Evolutionary conservation across 345 rosid species (phyloP), one percentile per base, ranked within the genome.

Genomic region (Bruguiera parviflora): DNA sequence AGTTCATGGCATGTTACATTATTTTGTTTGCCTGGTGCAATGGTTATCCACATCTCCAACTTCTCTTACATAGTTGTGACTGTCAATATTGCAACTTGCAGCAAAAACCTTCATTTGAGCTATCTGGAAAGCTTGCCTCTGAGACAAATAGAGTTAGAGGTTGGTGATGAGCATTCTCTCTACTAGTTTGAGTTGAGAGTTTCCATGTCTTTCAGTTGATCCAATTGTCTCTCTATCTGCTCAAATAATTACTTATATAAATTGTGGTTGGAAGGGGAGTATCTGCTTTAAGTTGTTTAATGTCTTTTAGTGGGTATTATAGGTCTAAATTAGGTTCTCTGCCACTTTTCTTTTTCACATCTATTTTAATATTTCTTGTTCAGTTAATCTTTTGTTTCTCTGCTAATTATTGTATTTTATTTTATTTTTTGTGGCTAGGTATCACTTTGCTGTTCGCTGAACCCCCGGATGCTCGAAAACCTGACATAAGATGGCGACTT

Each of bases 51-150:
- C 73, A 20, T 63, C 5, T 28, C 35, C 78, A 31, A 70, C 32
- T 59, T 49, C 28, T 68, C 15, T 71, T 71, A 11, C 51, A 66
- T 60, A 18, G 8, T 64, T 65, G 8, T 66, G 68, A 75, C 60
- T 2, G 10, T 53, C 53, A 20, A 51, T 32, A 24, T 73, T 55
- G 61, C 71, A 71, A 80, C 61, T 63, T 84, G 71, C 91, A 94
- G 97, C 84, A 87, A 78, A 77, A 91, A 72, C 97, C 98, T 49
- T 86, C 97, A 33, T 94, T 91, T 78, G 97, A 91, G 85, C 86
- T 89, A 58, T 95, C 99, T 21, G 99, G 99, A 58, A 95, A 95
- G 84, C 97, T 92, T 73, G 99, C 99, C 15, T 92, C 88, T 15
- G 99, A 95, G 79, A 95, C 97, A 25, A 95, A 95, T 75, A 86